phyloP scores from a whole-genome alignment of 2,329 filamentous ascomycete genomes.

The Xylariaceae sp. region DNA sequence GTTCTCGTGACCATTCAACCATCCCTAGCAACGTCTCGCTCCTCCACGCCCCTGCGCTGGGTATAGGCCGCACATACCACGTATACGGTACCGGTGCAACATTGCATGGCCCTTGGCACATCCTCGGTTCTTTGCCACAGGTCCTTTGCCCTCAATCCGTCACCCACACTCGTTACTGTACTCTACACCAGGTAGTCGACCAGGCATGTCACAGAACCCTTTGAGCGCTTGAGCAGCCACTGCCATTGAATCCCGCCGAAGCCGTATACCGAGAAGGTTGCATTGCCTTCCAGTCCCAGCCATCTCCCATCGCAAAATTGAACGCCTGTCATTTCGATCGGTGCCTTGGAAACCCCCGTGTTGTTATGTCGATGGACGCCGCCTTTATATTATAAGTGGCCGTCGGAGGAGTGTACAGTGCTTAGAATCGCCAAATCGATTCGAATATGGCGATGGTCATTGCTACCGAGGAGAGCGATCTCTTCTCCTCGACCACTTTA shows the following conservation, averaged over 20 bases:
- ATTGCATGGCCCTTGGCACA: not conserved
- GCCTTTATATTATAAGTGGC: constrained; percentile 23
- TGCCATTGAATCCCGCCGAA: not conserved
- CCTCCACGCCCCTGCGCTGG: constrained; percentile 2
- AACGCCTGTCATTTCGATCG: not conserved
- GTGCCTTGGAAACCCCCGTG: constrained; percentile 2
- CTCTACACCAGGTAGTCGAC: not conserved
- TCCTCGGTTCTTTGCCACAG: not conserved
- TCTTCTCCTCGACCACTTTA: constrained; percentile 52
- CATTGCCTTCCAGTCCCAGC: not conserved
- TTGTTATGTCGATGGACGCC: constrained; percentile 25
- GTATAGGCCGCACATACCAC: not conserved
- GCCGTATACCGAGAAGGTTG: constrained; percentile 13
- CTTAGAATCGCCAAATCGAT: constrained; percentile 4
- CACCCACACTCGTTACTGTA: not conserved
- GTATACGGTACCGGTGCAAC: not conserved
- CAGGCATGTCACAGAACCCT: not conserved
- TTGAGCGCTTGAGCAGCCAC: constrained; percentile 11
- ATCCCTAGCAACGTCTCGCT: not conserved
- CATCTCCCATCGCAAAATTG: not conserved
- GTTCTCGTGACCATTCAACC: constrained; percentile 1
- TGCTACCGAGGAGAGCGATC: constrained; percentile 53
- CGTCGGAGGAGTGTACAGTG: constrained; percentile 27
- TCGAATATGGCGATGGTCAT: constrained; percentile 53
- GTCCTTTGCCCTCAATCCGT: not conserved